Evolutionary conservation across 108 stramenopile genomes (phyloP).

Genomic region (Skeletonema marinoi): DNA sequence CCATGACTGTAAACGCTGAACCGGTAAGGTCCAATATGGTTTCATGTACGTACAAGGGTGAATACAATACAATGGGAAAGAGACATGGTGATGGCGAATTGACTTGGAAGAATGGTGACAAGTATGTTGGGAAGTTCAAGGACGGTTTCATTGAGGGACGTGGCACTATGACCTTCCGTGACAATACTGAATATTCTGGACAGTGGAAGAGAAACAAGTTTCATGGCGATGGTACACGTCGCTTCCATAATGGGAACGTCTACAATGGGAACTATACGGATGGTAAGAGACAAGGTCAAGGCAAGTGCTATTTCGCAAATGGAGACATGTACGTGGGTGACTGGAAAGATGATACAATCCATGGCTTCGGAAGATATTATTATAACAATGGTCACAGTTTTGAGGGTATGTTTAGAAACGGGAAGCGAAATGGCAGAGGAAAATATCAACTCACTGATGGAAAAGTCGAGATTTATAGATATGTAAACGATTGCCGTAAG

Average conservation of each 20-base stretch:
- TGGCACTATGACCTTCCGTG: slow-evolving; percentile 54
- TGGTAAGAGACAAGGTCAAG: slow-evolving; percentile 61
- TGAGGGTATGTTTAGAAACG: slow-evolving; percentile 47
- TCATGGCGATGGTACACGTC: slow-evolving; percentile 59
- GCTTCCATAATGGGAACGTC: slow-evolving; percentile 66
- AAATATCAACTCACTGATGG: slow-evolving; percentile 61
- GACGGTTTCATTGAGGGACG: slow-evolving; percentile 60
- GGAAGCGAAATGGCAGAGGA: slow-evolving; percentile 42
- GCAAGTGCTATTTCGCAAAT: slow-evolving; percentile 61
- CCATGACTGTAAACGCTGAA: slow-evolving; percentile 6
- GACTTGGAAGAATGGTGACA: slow-evolving; percentile 65
- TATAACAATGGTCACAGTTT: slow-evolving; percentile 51
- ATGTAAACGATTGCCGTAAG: slow-evolving; percentile 51
- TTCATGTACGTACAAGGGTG: slow-evolving; percentile 48
- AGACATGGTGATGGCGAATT: slow-evolving; percentile 62
- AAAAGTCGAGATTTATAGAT: slow-evolving; percentile 61
- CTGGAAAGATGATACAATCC: slow-evolving; percentile 52
- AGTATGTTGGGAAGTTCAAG: slow-evolving; percentile 60
- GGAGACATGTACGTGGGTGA: slow-evolving; percentile 62
- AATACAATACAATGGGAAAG: slow-evolving; percentile 51
- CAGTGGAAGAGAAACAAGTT: slow-evolving; percentile 62
- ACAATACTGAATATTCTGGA: slow-evolving; percentile 68
- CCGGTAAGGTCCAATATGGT: neutral
- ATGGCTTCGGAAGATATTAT: slow-evolving; percentile 70
- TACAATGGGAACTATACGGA: slow-evolving; percentile 50